These are phyloP conservation scores for Tulasnella sp. DNA, from an alignment of 768 basidiomycete genomes.

Conservation along the genomic window DNA sequence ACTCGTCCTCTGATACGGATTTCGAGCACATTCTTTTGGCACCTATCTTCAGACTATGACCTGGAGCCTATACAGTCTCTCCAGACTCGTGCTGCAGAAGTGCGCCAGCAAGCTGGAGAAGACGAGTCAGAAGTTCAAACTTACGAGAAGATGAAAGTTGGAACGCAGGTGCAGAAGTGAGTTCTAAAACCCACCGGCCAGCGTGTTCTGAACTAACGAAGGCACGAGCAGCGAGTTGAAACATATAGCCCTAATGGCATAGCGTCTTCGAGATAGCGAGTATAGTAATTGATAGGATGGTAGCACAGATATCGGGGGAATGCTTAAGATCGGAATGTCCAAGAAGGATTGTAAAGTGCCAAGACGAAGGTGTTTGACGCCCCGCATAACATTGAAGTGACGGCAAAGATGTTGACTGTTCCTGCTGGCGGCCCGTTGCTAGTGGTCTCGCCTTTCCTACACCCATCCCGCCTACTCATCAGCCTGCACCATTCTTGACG, in stretches of 20 bases:
- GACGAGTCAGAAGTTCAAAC: constrained; percentile 43
- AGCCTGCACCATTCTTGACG: too few species aligned
- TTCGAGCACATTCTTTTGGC: constrained; percentile 96
- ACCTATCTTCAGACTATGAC: constrained; percentile 82
- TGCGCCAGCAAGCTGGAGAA: constrained; percentile 50
- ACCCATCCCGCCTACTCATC: too few species aligned
- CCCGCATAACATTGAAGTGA: too few species aligned
- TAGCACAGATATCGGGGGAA: too few species aligned
- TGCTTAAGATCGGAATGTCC: too few species aligned
- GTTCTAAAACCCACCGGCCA: constrained; percentile 39
- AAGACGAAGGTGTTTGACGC: too few species aligned
- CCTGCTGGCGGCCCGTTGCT: too few species aligned
- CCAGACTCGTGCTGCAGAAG: constrained; percentile 50
- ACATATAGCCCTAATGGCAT: constrained; percentile 80
- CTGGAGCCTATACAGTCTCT: constrained; percentile 67
- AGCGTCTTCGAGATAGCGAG: too few species aligned
- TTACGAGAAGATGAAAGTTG: constrained; percentile 82
- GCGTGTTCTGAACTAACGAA: neutral
- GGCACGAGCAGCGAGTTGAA: constrained; percentile 65
- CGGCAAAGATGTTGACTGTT: too few species aligned
- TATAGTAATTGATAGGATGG: too few species aligned
- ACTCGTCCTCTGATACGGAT: constrained; percentile 94
- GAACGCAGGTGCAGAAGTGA: constrained; percentile 84
- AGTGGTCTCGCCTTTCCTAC: too few species aligned
- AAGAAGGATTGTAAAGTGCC: too few species aligned